phyloP scores from a whole-genome alignment of 2,329 filamentous ascomycete genomes.

The Scedosporium apiospermum region DNA sequence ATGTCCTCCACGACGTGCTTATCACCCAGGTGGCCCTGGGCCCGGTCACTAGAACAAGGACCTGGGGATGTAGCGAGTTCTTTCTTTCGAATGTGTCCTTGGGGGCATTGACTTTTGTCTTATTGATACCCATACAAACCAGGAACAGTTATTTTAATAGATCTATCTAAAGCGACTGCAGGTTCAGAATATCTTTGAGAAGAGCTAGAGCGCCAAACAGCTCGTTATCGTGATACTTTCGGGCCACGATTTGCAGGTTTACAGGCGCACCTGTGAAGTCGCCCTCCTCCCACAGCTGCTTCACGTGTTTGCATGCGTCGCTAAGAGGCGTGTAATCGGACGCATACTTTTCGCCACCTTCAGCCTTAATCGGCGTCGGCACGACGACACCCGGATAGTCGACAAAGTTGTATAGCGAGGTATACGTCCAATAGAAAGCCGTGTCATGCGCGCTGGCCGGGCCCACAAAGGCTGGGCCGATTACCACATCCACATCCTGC shows the following conservation, averaged over 20 bases:
- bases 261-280: conserved; percentile 24
- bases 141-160: too few species aligned
- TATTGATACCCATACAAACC: too few species aligned
- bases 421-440: conserved; percentile 26
- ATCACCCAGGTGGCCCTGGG: too few species aligned
- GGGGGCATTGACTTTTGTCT: too few species aligned
- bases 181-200: conserved; percentile 11
- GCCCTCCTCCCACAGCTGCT: conserved; percentile 19
- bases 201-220: conserved; percentile 19
- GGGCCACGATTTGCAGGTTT: conserved; percentile 22
- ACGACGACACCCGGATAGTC: conserved; percentile 26
- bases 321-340: conserved; percentile 16
- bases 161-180: background rate
- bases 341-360: conserved; percentile 18
- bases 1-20: too few species aligned
- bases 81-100: too few species aligned
- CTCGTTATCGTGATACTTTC: conserved; percentile 23
- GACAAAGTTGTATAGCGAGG: conserved; percentile 25
- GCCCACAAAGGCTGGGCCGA: conserved; percentile 15
- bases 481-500: conserved; percentile 18
- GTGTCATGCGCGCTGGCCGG: conserved; percentile 27
- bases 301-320: conserved; percentile 19
- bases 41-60: too few species aligned
- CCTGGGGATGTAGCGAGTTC: too few species aligned
- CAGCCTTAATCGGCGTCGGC: conserved; percentile 22